Base-by-base conservation (phyloP, 345 rosid species). In the Ceriops decandra region DNA sequence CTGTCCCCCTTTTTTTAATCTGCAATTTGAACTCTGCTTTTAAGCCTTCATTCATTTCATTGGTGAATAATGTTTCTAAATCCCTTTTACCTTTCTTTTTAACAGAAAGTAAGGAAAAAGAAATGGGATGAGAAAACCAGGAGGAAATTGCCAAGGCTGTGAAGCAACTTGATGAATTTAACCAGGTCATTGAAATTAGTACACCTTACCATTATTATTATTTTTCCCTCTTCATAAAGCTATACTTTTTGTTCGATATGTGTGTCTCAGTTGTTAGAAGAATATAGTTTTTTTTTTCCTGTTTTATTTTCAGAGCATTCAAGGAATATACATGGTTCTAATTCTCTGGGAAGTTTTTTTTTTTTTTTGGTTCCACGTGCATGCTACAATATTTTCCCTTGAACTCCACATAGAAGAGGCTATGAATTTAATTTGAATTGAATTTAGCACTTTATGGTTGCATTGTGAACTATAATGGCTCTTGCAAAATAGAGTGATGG, bases 101-200 rank as follows among this genome's bases (percentile, higher is more conserved):
- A 63, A 58, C 26, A 24, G 97, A 88, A 83, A 80, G 97, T 88
- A 72, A 84, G 96, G 66, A 88, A 80, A 81, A 95, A 87, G 80
- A 86, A 54, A 69, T 95, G 96, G 98, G 97, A 92, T 80, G 92
- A 90, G 78, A 85, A 86, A 88, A 82, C 72, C 95, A 95, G 75
- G 97, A 88, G 73, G 96, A 82, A 76, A 88, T 95, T 62, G 90
- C 96, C 8, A 83, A 82, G 83, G 90, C 96, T 77, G 81, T 92
- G 52, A 88, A 83, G 79, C 86, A 73, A 57, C 86, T 90, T 51
- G 86, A 85, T 60, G 89, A 90, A 78, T 80, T 67, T 82, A 60
- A 88, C 71, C 86, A 95, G 99, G 99, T 91, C 68, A 72, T 71
- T 64, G 36, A 7, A 74, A 77, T 65, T 74, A 54, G 11, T 24